Percentiles rank a stretch among this genome's conserved stretches.
Evolutionary conservation across 805 yeast genomes (phyloP).

Genomic region (Ogataea dorogensis): DNA sequence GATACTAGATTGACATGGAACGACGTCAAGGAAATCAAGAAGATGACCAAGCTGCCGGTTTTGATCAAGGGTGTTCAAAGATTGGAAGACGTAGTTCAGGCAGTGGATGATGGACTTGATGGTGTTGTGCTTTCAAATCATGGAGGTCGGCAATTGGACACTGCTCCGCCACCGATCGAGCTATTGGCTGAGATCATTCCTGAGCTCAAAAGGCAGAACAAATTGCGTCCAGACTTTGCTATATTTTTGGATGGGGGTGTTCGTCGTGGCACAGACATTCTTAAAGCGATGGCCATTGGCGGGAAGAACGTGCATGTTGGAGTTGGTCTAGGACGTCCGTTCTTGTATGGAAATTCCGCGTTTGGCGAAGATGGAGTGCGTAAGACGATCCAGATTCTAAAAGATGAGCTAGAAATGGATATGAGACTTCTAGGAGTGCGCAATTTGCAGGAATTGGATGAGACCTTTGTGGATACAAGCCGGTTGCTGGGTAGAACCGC

Average conservation of each 20-base stretch:
- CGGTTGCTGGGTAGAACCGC: slow-evolving; percentile 34
- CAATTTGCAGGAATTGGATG: slow-evolving; percentile 56
- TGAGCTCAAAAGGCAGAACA: slow-evolving; percentile 41
- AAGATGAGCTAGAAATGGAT: slow-evolving; percentile 69
- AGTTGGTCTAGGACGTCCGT: slow-evolving; percentile 69
- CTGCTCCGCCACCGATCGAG: slow-evolving; percentile 73
- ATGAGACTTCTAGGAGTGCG: slow-evolving; percentile 80
- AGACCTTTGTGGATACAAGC: slow-evolving; percentile 56
- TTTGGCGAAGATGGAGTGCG: slow-evolving; percentile 67
- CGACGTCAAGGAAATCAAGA: slow-evolving; percentile 56
- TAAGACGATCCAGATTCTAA: slow-evolving; percentile 57
- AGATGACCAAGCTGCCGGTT: slow-evolving; percentile 61
- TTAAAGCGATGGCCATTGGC: slow-evolving; percentile 67
- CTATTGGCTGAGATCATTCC: slow-evolving; percentile 70
- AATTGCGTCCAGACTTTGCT: slow-evolving; percentile 51
- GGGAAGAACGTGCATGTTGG: slow-evolving; percentile 71
- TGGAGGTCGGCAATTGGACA: slow-evolving; percentile 88
- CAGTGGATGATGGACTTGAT: slow-evolving; percentile 66
- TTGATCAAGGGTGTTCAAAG: slow-evolving; percentile 84
- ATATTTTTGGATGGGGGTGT: slow-evolving; percentile 69
- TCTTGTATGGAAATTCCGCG: slow-evolving; percentile 59
- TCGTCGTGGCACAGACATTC: slow-evolving; percentile 63
- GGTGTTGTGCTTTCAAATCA: slow-evolving; percentile 87
- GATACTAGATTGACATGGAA: slow-evolving; percentile 67
- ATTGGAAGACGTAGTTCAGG: slow-evolving; percentile 71